phyloP scores from a whole-genome alignment of 345 rosid species.

The Linum usitatissimum region DNA sequence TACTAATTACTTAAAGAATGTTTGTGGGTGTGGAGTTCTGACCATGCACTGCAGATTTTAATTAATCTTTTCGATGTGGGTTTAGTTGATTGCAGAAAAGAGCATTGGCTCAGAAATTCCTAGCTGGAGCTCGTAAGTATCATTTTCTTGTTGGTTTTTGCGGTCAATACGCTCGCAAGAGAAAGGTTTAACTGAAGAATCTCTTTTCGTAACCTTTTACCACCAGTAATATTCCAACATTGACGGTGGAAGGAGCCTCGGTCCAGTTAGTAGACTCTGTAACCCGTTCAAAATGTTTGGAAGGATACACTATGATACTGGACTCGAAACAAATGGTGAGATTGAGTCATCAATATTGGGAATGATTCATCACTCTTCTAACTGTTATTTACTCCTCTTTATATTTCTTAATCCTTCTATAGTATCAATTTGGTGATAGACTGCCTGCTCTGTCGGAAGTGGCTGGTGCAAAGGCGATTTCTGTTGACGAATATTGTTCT shows the following conservation, averaged over 20 bases:
- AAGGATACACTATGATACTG: constrained; percentile 57
- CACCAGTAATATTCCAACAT: constrained; percentile 44
- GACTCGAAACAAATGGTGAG: constrained; percentile 47
- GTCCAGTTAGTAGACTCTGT: constrained; percentile 50
- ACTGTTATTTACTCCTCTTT: background rate
- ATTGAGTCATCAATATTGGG: background rate
- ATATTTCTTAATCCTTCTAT: constrained; percentile 14
- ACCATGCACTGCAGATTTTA: background rate
- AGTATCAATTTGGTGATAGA: constrained; percentile 57
- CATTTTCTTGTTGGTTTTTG: constrained; percentile 12
- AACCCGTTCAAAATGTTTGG: constrained; percentile 56
- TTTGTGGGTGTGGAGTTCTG: background rate
- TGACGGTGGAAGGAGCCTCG: constrained; percentile 47
- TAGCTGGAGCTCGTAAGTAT: constrained; percentile 54
- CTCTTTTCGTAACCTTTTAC: constrained; percentile 1
- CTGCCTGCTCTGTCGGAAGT: constrained; percentile 37
- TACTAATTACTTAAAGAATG: background rate
- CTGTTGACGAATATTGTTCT: constrained; percentile 40
- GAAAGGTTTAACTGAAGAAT: background rate
- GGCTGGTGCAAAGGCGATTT: constrained; percentile 53
- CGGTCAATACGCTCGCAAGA: background rate
- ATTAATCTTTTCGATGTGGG: constrained; percentile 6
- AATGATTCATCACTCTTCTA: background rate
- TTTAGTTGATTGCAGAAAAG: constrained; percentile 65
- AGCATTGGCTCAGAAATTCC: constrained; percentile 55